phyloP scores from a whole-genome alignment of 2,329 filamentous ascomycete genomes.

The Sphaerulina vaccinii region DNA sequence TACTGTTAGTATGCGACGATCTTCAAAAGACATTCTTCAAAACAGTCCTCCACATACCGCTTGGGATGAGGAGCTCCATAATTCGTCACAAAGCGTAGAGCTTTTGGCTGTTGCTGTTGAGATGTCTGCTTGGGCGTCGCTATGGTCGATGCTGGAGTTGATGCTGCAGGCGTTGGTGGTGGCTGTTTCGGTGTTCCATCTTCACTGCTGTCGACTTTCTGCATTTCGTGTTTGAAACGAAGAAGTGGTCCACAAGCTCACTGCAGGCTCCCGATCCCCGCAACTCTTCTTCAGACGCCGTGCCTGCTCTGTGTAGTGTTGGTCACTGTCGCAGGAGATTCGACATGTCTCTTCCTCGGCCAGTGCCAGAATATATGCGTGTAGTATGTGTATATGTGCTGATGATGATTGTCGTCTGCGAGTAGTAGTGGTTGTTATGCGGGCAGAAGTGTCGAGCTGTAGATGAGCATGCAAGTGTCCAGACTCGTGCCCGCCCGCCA shows the following conservation, averaged over 20 bases:
- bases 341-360: background rate
- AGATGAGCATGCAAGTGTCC: too few relatives aligned
- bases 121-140: background rate
- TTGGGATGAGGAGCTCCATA: constrained; percentile 79
- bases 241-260: background rate
- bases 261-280: constrained; percentile 11
- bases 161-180: constrained; percentile 2
- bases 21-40: background rate
- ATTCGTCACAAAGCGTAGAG: constrained; percentile 71
- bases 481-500: background rate
- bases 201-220: constrained; percentile 16
- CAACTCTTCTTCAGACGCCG: background rate
- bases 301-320: background rate
- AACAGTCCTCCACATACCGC: constrained; percentile 33
- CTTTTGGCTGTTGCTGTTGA: constrained; percentile 23
- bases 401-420: too few relatives aligned
- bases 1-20: background rate
- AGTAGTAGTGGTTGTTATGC: too few relatives aligned
- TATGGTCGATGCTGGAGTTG: constrained; percentile 7
- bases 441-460: background rate
- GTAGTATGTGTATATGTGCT: background rate
- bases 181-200: constrained; percentile 1
- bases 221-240: constrained; percentile 23
- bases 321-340: background rate
- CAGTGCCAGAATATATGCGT: background rate